These are phyloP conservation scores for Lithospermum erythrorhizon DNA, from an alignment of 257 asterid genomes.

Conservation along the genomic window DNA sequence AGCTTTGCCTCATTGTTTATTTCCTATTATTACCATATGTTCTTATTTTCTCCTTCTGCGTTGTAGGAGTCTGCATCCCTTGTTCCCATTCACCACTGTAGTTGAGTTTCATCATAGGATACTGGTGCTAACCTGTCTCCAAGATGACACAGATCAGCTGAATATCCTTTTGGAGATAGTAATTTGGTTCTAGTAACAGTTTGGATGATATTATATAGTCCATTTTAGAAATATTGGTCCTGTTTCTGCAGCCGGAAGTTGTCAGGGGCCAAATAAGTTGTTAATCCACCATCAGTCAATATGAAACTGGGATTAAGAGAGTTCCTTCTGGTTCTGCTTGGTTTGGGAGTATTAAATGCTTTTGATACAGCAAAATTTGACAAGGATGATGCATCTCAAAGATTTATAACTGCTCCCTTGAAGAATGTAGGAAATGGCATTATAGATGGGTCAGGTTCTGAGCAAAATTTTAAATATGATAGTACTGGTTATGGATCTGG, in stretches of 20 bases:
- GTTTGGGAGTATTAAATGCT: conserved; percentile 25
- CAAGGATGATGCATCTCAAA: conserved; percentile 24
- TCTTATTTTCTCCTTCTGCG: not conserved
- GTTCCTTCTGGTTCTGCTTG: conserved; percentile 30
- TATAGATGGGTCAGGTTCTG: conserved; percentile 89
- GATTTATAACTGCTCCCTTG: conserved; percentile 53
- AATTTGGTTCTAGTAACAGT: not conserved
- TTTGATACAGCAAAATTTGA: conserved; percentile 29
- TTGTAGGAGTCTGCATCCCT: not conserved
- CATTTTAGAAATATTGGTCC: not conserved
- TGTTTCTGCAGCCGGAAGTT: conserved; percentile 9
- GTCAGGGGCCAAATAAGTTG: conserved; percentile 5
- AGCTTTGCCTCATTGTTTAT: not conserved
- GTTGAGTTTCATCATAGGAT: not conserved
- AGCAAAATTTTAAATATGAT: conserved; percentile 37
- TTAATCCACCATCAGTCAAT: conserved; percentile 9
- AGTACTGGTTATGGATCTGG: conserved; percentile 24
- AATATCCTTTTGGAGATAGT: not conserved
- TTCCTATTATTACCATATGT: too few species aligned
- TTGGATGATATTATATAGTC: not conserved
- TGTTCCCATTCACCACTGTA: not conserved
- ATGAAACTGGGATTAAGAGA: conserved; percentile 35
- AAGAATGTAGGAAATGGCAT: conserved; percentile 49
- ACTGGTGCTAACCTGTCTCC: not conserved
- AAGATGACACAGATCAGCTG: not conserved